phyloP scores from a whole-genome alignment of 1,139 yeast genomes.

The Geotrichum fermentans region DNA sequence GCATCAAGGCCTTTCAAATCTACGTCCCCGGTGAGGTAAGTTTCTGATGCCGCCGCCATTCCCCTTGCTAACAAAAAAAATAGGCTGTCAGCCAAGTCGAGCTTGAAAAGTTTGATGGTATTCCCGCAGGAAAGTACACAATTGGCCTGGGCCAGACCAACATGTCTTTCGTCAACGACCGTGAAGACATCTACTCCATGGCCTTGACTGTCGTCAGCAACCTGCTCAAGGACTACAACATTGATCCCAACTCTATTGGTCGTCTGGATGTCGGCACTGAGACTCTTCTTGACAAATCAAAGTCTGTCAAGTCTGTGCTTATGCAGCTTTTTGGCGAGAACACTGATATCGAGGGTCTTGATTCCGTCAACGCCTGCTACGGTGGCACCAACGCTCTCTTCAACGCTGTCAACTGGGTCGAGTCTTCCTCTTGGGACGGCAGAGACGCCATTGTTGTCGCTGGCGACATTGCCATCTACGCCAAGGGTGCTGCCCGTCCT shows the following conservation, averaged over 20 bases:
- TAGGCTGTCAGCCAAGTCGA: conserved; percentile 84
- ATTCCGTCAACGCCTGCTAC: conserved; percentile 95
- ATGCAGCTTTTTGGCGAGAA: conserved; percentile 92
- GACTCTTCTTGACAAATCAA: conserved; percentile 92
- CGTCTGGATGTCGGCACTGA: conserved; percentile 98
- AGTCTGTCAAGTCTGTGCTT: conserved; percentile 91
- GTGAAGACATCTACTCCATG: conserved; percentile 95
- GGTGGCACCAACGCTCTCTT: conserved; percentile 97
- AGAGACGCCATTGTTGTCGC: conserved; percentile 95
- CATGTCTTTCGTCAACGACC: conserved; percentile 95
- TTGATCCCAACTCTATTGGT: conserved; percentile 79
- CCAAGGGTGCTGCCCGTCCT: conserved; percentile 97
- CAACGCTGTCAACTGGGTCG: conserved; percentile 93
- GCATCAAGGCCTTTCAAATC: conserved; percentile 92
- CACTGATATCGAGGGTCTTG: conserved; percentile 91
- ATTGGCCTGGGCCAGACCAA: conserved; percentile 98
- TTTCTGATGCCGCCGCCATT: conserved; percentile 15
- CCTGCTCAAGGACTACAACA: conserved; percentile 70
- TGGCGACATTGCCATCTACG: conserved; percentile 97
- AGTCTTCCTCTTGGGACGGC: conserved; percentile 97
- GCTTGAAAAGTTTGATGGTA: conserved; percentile 77
- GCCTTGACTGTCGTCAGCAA: conserved; percentile 75
- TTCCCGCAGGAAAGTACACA: conserved; percentile 93
- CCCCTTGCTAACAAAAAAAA: not conserved
- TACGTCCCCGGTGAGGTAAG: conserved; percentile 71